These are phyloP conservation scores for Penicillium simplicissimum DNA, from an alignment of 495 filamentous ascomycete species.

Conservation along the genomic window DNA sequence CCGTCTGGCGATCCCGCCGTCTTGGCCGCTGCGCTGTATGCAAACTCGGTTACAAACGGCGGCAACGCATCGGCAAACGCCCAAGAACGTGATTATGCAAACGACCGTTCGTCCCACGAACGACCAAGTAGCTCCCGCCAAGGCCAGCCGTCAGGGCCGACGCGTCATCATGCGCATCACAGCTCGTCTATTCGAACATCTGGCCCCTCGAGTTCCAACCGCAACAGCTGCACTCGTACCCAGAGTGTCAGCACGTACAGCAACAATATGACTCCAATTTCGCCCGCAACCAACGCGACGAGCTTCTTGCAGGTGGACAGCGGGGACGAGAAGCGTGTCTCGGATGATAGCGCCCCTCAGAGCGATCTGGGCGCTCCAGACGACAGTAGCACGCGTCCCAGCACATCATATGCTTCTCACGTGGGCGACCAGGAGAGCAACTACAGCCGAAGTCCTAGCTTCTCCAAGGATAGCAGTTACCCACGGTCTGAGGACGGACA, in stretches of 20 bases:
- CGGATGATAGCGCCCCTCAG: slow-evolving; percentile 33
- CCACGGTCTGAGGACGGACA: slow-evolving; percentile 29
- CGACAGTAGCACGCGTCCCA: slow-evolving; percentile 33
- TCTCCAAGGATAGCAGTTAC: slow-evolving; percentile 13
- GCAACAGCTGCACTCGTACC: slow-evolving; percentile 47
- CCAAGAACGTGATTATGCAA: slow-evolving; percentile 19
- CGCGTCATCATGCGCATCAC: slow-evolving; percentile 40
- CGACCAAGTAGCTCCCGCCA: slow-evolving; percentile 38
- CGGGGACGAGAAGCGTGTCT: slow-evolving; percentile 43
- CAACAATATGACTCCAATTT: slow-evolving; percentile 48
- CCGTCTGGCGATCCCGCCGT: slow-evolving; percentile 32
- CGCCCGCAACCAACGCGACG: slow-evolving; percentile 53
- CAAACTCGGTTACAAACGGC: slow-evolving; percentile 24
- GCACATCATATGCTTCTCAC: slow-evolving; percentile 31
- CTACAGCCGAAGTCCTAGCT: slow-evolving; percentile 24
- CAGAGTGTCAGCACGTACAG: slow-evolving; percentile 47
- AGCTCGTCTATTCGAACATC: slow-evolving; percentile 41
- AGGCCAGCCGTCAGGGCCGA: slow-evolving; percentile 20
- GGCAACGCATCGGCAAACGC: slow-evolving; percentile 14
- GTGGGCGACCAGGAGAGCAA: slow-evolving; percentile 22
- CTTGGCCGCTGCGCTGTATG: slow-evolving; percentile 36
- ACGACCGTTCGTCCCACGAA: slow-evolving; percentile 25
- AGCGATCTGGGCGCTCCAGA: slow-evolving; percentile 31
- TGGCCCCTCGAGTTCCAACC: slow-evolving; percentile 39
- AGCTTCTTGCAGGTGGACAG: slow-evolving; percentile 53